phyloP scores from a whole-genome alignment of 805 yeast species.

The Kluyveromyces siamensis region DNA sequence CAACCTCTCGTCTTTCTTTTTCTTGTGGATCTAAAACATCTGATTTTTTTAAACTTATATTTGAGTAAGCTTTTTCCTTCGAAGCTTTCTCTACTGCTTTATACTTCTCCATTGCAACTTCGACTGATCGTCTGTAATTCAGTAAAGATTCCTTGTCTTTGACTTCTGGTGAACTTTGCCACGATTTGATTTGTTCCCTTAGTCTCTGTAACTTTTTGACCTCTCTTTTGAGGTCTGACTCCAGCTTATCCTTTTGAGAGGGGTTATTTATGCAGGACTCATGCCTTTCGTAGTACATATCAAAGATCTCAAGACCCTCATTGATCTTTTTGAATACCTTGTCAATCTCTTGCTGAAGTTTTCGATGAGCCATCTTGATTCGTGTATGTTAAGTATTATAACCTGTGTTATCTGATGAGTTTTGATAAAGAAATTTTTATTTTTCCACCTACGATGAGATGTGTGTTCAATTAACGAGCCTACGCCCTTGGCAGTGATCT shows the following conservation, averaged over 20 bases:
- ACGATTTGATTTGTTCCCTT: slow-evolving; percentile 90
- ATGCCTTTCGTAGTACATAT: slow-evolving; percentile 77
- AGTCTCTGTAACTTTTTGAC: slow-evolving; percentile 88
- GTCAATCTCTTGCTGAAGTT: slow-evolving; percentile 68
- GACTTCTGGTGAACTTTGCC: slow-evolving; percentile 87
- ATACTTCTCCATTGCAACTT: slow-evolving; percentile 87
- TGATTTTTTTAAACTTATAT: slow-evolving; percentile 74
- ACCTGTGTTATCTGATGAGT: not conserved
- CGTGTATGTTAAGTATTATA: not conserved
- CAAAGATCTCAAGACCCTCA: slow-evolving; percentile 84
- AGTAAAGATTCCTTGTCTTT: slow-evolving; percentile 79
- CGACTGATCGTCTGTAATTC: slow-evolving; percentile 66
- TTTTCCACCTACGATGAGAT: not conserved
- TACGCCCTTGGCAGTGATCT: not conserved
- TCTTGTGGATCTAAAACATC: slow-evolving; percentile 66
- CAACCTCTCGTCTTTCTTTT: slow-evolving; percentile 65
- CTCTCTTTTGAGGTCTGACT: slow-evolving; percentile 86
- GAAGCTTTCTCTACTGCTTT: slow-evolving; percentile 90
- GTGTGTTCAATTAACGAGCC: not conserved
- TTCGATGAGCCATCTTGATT: slow-evolving; percentile 36
- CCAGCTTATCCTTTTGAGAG: slow-evolving; percentile 89
- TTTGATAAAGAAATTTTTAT: too few relatives aligned
- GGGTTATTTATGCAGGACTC: slow-evolving; percentile 66
- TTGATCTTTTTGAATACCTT: slow-evolving; percentile 77
- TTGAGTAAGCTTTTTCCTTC: slow-evolving; percentile 89